Evolutionary conservation across 768 basidiomycete species (phyloP), one percentile per base, ranked within the genome.

Genomic region (Mycena metata): DNA sequence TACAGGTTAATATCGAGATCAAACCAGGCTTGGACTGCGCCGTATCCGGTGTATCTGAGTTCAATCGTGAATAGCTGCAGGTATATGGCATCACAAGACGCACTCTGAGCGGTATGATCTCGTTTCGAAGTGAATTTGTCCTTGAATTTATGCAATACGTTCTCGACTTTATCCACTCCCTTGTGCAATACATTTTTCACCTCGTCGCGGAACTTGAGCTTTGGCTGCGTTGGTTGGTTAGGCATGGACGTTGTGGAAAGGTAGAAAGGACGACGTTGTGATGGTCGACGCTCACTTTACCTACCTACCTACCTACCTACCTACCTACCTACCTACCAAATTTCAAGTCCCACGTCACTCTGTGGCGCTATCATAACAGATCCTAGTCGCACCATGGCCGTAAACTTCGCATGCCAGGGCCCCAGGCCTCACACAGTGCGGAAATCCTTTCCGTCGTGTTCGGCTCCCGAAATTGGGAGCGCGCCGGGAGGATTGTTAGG

Each of bases 241-340:
- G 59, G 50, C 59, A 60, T 60, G 59, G 59, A 60, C n/a, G n/a
- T n/a, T 49, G 59, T 60, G 46, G 59, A 60, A 60, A 60, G 45
- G 43, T 39, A 47, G 60, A 45, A 42, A 41, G 56, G 56, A 43
- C 39, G 56, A 57, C 43, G 43, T n/a, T n/a, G n/a, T n/a, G n/a
- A n/a, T 60, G 39, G 60, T 42, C 50, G 41, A 43, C 39, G 23
- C 50, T 51, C 50, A n/a, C n/a, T n/a, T n/a, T n/a, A n/a, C n/a
- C n/a, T n/a, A n/a, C n/a, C n/a, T n/a, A n/a, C n/a, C n/a, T n/a
- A n/a, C n/a, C n/a, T n/a, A n/a, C n/a, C n/a, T n/a, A n/a, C n/a
- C n/a, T n/a, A n/a, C n/a, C n/a, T n/a, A n/a, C n/a, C n/a, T n/a
- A n/a, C n/a, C n/a, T n/a, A n/a, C n/a, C n/a, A n/a, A 63, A 51